A percentile compares a stretch with the other conserved stretches of the same genome.
phyloP scores from a whole-genome alignment of 768 basidiomycete species.

The Rhodotorula graminis region DNA sequence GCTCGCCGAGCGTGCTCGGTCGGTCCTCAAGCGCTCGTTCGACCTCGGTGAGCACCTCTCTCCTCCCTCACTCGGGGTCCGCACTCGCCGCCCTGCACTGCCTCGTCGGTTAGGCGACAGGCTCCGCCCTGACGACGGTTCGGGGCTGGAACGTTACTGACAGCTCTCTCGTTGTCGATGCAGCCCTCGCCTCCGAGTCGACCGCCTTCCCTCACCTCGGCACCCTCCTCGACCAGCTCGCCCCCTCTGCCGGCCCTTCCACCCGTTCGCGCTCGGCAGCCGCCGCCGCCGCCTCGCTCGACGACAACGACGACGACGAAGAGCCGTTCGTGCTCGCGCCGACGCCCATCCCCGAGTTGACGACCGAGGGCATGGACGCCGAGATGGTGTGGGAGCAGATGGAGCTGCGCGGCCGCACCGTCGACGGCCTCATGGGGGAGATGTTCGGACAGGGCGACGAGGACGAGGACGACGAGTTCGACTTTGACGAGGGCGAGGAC shows the following conservation, averaged over 20 bases:
- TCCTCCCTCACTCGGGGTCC: background rate
- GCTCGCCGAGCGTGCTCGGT: slow-evolving; percentile 42
- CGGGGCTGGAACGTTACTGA: too few relatives aligned
- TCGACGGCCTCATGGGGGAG: slow-evolving; percentile 50
- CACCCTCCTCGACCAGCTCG: slow-evolving; percentile 63
- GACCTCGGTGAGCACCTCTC: slow-evolving; percentile 45
- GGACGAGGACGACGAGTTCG: slow-evolving; percentile 40
- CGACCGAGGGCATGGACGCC: slow-evolving; percentile 60
- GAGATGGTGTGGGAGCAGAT: slow-evolving; percentile 93
- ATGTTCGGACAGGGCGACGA: slow-evolving; percentile 44
- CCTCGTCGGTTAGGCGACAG: background rate
- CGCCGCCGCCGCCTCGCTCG: slow-evolving; percentile 46
- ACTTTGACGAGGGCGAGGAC: slow-evolving; percentile 39
- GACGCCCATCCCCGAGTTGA: slow-evolving; percentile 70
- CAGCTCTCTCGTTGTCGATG: too few relatives aligned
- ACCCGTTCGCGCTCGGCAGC: slow-evolving; percentile 49
- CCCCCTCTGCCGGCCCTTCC: slow-evolving; percentile 61
- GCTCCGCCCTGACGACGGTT: too few relatives aligned
- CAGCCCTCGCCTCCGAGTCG: slow-evolving; percentile 66
- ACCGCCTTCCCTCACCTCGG: slow-evolving; percentile 62
- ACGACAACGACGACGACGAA: slow-evolving; percentile 45
- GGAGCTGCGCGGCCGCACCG: slow-evolving; percentile 67
- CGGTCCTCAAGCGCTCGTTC: slow-evolving; percentile 47
- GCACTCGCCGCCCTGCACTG: background rate
- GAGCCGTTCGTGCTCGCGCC: slow-evolving; percentile 39